Evolutionary conservation across 1,139 yeast genomes (phyloP), one percentile per base, ranked within the genome.

Genomic region (Yamadazyma jaroonii): DNA sequence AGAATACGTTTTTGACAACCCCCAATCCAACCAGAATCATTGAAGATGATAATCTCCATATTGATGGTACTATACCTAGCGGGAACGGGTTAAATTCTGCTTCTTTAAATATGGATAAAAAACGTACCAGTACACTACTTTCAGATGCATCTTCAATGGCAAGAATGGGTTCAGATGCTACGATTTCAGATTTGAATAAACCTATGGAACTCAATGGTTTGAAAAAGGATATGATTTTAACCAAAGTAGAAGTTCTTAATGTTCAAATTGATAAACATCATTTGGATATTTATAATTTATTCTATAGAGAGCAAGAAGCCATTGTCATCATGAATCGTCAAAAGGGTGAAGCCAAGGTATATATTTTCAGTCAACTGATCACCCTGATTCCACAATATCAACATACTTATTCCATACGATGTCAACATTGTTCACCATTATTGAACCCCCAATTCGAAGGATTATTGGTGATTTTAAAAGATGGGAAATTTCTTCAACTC

Each of bases 141-240:
- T 75, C 84, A 0, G 84, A 78, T 36, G 72, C 73, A 0, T 64
- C 81, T 31, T 75, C 84, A 0, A 71, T 75, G 42, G 85, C 81
- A 33, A 63, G 87, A 56, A 79, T 81, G 83, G 77, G 79, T 7
- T 62, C 73, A 3, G 72, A 64, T 25, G 48, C 62, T 3, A 59
- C 66, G 4, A 54, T 60, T 22, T 46, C 62, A 5, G 72, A 65
- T 17, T 44, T 54, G 2, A 34, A 56, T 20, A 62, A 57, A 37
- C 41, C 53, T 4, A 38, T 52, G 9, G 71, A 65, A 29, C 49
- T 54, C 20, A 54, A 61, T 10, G 47, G 55, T 3, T 58, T 77
- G 31, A 62, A 77, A 32, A 85, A 84, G 48, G 95, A 87, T 54
- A 72, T 83, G 54, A 79, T 83, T 13, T 62, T 86, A 42, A 79